Percentiles rank a stretch among this genome's conserved stretches.
phyloP scores from a whole-genome alignment of 148 eudicot species.

The Rhododendron simsii region DNA sequence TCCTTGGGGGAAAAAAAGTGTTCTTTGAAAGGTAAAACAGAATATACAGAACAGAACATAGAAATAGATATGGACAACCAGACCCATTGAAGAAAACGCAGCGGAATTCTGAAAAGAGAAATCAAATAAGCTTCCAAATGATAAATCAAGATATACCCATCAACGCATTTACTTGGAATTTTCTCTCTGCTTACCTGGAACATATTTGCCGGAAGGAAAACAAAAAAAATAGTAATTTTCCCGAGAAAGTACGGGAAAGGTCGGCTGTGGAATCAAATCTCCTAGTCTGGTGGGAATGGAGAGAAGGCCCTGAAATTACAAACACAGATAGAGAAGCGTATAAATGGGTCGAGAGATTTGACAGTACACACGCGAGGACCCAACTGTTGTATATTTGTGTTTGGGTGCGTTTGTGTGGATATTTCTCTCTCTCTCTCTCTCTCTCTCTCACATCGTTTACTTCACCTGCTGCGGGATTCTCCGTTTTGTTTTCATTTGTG shows the following conservation, averaged over 20 bases:
- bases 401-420: background rate
- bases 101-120: background rate
- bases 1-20: background rate
- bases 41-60: constrained; percentile 13
- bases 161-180: background rate
- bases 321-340: background rate
- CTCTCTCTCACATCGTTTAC: constrained; percentile 20
- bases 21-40: background rate
- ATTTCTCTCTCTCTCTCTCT: background rate
- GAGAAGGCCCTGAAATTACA: constrained; percentile 16
- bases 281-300: background rate
- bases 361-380: constrained; percentile 8
- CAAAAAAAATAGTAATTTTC: background rate
- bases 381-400: background rate
- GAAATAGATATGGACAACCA: constrained; percentile 1
- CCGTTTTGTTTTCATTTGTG: background rate
- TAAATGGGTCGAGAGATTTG: constrained; percentile 10
- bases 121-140: background rate
- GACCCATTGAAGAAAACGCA: background rate
- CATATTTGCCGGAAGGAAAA: background rate
- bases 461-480: constrained; percentile 25
- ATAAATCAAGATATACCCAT: constrained; percentile 3
- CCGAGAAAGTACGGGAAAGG: constrained; percentile 8
- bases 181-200: constrained; percentile 11
- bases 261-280: constrained; percentile 11